phyloP scores from a whole-genome alignment of 371 early-diverging fungal species.

The Rhizopus arrhizus region DNA sequence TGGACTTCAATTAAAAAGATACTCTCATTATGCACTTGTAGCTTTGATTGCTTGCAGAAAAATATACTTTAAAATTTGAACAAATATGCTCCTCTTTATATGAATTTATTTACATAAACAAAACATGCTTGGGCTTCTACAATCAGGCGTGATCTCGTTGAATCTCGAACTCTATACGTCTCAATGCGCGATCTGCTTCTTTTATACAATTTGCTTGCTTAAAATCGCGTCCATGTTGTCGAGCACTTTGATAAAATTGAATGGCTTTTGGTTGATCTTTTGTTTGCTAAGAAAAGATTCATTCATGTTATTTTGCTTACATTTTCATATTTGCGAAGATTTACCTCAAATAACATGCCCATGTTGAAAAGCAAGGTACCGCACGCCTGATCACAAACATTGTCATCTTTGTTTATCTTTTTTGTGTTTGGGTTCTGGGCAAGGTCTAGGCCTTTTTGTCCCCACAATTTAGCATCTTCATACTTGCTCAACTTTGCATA shows the following conservation, averaged over 20 bases:
- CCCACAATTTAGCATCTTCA: slow-evolving; percentile 65
- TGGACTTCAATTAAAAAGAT: too few relatives aligned
- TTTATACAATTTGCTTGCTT: slow-evolving; percentile 36
- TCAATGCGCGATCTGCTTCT: slow-evolving; percentile 40
- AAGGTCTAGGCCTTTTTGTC: slow-evolving; percentile 58
- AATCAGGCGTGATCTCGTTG: slow-evolving; percentile 7
- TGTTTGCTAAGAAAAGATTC: slow-evolving; percentile 31
- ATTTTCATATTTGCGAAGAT: not conserved
- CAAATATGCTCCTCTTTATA: not conserved
- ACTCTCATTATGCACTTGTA: too few relatives aligned
- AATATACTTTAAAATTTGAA: not conserved
- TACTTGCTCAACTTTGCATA: slow-evolving; percentile 55
- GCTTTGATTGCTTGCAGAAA: too few relatives aligned
- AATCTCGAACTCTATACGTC: slow-evolving; percentile 34
- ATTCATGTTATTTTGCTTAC: not conserved
- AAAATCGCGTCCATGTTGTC: slow-evolving; percentile 34
- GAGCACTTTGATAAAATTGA: slow-evolving; percentile 36
- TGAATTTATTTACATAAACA: not conserved
- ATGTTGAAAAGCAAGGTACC: slow-evolving; percentile 63
- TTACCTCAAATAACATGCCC: slow-evolving; percentile 69
- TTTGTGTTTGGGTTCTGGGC: slow-evolving; percentile 53
- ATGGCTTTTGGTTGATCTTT: slow-evolving; percentile 35
- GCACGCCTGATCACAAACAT: slow-evolving; percentile 60
- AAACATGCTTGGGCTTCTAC: not conserved
- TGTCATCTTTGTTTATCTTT: slow-evolving; percentile 43